Conservation (phyloP, 1,284 basidiomycete species). For the Moniliophthora roreri region DNA sequence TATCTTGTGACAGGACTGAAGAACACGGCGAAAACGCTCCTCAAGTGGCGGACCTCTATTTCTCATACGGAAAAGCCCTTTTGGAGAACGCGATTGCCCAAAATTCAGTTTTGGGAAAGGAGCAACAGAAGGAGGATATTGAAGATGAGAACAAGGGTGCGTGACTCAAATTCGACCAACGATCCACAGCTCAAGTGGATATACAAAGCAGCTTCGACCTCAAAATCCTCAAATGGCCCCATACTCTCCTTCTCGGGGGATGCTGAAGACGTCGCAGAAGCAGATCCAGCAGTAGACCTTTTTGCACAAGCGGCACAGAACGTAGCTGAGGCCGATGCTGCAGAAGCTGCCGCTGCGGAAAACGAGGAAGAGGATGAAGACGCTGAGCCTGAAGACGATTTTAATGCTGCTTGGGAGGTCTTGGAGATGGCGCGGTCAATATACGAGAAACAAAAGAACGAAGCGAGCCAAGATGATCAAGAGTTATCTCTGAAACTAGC, state of each 20-base stretch:
- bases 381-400: conserved; percentile 86
- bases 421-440: conserved; percentile 85
- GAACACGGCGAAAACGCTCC: conserved; percentile 74
- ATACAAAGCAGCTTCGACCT: conserved; percentile 12
- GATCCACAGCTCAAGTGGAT: too few relatives aligned
- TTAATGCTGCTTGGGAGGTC: conserved; percentile 93
- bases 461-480: conserved; percentile 52
- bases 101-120: conserved; percentile 82
- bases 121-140: conserved; percentile 57
- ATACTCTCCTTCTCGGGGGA: conserved; percentile 78
- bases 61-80: conserved; percentile 83
- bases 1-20: conserved; percentile 51
- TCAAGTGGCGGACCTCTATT: conserved; percentile 80
- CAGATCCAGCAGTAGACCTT: conserved; percentile 57
- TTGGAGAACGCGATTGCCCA: conserved; percentile 86
- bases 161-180: conserved; percentile 20
- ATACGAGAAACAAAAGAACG: conserved; percentile 69
- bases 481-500: conserved; percentile 73
- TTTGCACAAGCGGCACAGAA: conserved; percentile 53
- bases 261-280: conserved; percentile 50
- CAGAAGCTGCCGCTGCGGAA: conserved; percentile 41
- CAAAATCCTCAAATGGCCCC: conserved; percentile 42
- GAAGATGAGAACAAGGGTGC: conserved; percentile 48
- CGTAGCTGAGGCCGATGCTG: conserved; percentile 37
- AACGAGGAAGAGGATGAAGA: conserved; percentile 60